These are phyloP conservation scores for Phytopythium kandeliae DNA, from an alignment of 352 stramenopile genomes.

Conservation along the genomic window DNA sequence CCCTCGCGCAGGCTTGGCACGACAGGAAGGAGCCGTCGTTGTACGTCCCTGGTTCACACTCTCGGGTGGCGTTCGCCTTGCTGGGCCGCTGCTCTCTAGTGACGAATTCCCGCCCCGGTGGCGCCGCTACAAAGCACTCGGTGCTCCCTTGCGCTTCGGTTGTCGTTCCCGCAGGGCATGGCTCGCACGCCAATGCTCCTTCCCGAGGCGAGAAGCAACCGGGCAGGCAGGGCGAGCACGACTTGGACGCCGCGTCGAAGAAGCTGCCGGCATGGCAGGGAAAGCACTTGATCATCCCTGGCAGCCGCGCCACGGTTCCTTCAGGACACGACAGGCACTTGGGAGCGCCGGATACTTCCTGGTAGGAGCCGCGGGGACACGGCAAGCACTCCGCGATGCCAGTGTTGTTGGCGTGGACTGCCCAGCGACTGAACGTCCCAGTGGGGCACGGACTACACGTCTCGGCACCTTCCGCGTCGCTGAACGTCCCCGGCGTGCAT, in stretches of 20 bases:
- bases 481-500: constrained; percentile 44
- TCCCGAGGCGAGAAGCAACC: constrained; percentile 22
- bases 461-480: constrained; percentile 18
- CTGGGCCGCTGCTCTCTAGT: background rate
- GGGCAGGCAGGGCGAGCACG: constrained; percentile 27
- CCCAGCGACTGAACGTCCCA: constrained; percentile 24
- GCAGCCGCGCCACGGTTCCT: constrained; percentile 28
- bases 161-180: constrained; percentile 21
- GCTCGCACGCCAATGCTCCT: constrained; percentile 20
- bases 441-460: constrained; percentile 26
- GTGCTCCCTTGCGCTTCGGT: constrained; percentile 26
- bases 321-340: constrained; percentile 28
- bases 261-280: constrained; percentile 34
- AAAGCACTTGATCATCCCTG: constrained; percentile 27
- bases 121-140: constrained; percentile 15
- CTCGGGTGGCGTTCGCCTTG: background rate
- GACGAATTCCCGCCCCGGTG: constrained; percentile 14
- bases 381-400: constrained; percentile 26
- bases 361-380: constrained; percentile 40
- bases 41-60: constrained; percentile 31
- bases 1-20: constrained; percentile 26
- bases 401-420: constrained; percentile 5
- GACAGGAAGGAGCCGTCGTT: constrained; percentile 23
- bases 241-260: constrained; percentile 19
- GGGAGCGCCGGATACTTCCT: constrained; percentile 12